phyloP scores from a whole-genome alignment of 768 basidiomycete species.

The Gyrodon lividus region DNA sequence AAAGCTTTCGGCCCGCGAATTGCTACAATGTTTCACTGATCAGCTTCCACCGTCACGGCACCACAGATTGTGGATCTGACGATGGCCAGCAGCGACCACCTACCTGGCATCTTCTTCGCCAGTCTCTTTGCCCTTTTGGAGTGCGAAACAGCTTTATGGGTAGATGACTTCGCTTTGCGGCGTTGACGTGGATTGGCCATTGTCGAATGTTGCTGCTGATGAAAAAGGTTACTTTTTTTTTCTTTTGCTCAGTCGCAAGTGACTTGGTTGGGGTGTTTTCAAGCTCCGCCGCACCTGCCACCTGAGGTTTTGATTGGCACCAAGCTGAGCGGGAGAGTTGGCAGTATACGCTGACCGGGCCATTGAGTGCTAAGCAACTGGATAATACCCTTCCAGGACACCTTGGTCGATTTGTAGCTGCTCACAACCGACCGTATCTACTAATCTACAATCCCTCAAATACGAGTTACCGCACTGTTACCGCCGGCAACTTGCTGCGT shows the following conservation, averaged over 20 bases:
- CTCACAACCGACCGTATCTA: no score
- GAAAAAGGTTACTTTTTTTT: conserved; percentile 3
- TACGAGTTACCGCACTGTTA: no score
- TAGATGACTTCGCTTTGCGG: conserved; percentile 76
- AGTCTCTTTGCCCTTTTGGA: conserved; percentile 73
- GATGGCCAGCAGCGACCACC: conserved; percentile 17
- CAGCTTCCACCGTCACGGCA: conserved; percentile 5
- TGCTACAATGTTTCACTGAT: conserved; percentile 39
- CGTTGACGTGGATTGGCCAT: conserved; percentile 98
- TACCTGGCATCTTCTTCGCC: conserved; percentile 76
- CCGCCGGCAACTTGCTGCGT: conserved; percentile 2
- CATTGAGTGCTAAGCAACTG: no score
- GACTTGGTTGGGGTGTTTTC: neutral
- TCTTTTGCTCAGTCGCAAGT: conserved; percentile 11
- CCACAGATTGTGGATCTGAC: neutral
- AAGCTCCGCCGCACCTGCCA: neutral
- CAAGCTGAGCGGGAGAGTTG: no score
- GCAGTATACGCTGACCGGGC: no score
- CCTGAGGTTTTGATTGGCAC: no score
- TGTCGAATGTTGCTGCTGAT: neutral
- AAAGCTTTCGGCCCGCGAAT: conserved; percentile 80
- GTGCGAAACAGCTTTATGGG: conserved; percentile 71
- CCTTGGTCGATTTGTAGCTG: no score
- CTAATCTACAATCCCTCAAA: neutral
- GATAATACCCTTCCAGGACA: no score